Base-by-base conservation (phyloP, 768 basidiomycete genomes). In the Kwoniella shandongensis region DNA sequence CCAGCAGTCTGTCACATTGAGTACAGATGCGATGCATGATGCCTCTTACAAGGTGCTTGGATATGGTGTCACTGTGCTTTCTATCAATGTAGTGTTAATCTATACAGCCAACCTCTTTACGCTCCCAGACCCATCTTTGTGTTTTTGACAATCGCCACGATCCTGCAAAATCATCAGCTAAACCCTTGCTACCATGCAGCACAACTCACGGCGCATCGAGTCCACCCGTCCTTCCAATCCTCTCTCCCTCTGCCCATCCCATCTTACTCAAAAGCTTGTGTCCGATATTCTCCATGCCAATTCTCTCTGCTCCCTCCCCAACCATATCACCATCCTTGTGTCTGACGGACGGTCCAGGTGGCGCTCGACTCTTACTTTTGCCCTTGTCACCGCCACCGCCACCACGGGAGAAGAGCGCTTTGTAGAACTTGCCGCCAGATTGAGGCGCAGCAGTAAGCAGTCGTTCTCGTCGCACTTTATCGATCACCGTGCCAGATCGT, bases 161-260 rank as follows among this genome's bases (percentile, higher is more conserved):
- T 75, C 4, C 75, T 74, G 46, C 15, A 27, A 35, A 45, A 6
- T 29, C 10, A 50, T 58, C 51, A 58, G 54, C 41, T 12, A 22
- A 39, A 5, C 42, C 41, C 15, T 12, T 25, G 2, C 17, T 4
- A 13, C 8, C 13, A 45, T 15, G 17, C 44, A 1, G 20, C 18
- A 22, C 5, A 17, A 72, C 75, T 71, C 49, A 78, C 30, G 91
- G 91, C 4, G 77, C 84, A 23, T 86, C 85, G 52, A 94, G 75
- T 0, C 89, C 89, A 0, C 82, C 80, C 1, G 77, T 63, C 47
- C 69, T 39, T 4, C 91, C 91, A 65, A 94, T 91, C 12, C 82
- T 79, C 39, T 84, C 81, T 0, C 91, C 91, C 66, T 91, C 88
- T 2, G 83, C 74, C 91, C 91, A 94, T 12, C 93, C 93, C 93